Evolutionary conservation across 176 grass and related monocot species (phyloP).

Genomic region (Bolboschoenus planiculmis): DNA sequence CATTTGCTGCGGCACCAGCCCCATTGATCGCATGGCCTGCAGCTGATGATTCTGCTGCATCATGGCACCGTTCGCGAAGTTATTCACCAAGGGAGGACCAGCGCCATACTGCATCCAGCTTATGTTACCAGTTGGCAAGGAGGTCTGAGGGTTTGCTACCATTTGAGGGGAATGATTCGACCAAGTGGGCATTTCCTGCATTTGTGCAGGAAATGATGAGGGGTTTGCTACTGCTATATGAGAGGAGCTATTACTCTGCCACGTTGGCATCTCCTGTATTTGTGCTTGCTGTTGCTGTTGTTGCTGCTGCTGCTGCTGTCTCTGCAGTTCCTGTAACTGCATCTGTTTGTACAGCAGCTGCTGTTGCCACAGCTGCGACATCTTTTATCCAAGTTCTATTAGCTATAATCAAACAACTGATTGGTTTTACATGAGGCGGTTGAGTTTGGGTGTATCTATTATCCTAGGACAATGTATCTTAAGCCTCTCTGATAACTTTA

Average conservation of each 20-base stretch:
- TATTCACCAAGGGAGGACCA: constrained; percentile 40
- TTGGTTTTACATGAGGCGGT: constrained; percentile 10
- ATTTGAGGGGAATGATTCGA: constrained; percentile 45
- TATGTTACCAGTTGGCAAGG: constrained; percentile 46
- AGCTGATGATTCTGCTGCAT: constrained; percentile 47
- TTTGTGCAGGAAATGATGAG: constrained; percentile 3
- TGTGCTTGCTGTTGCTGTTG: constrained; percentile 40
- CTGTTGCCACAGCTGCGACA: constrained; percentile 77
- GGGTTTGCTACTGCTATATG: not conserved
- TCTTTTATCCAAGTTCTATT: not conserved
- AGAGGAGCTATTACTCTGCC: constrained; percentile 42
- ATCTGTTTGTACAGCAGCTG: constrained; percentile 79
- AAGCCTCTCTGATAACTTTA: not conserved
- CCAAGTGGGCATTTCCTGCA: constrained; percentile 36
- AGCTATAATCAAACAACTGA: not conserved
- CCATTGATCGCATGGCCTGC: constrained; percentile 53
- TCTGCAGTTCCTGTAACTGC: constrained; percentile 77
- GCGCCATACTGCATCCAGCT: constrained; percentile 53
- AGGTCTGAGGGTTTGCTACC: constrained; percentile 46
- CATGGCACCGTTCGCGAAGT: constrained; percentile 55
- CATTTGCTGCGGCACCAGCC: constrained; percentile 52
- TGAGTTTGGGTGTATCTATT: not conserved
- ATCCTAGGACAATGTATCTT: not conserved
- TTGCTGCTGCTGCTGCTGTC: constrained; percentile 75
- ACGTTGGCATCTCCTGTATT: constrained; percentile 60